These are phyloP conservation scores for Discostella stelligera DNA, from an alignment of 352 stramenopile species.

Conservation along the genomic window DNA sequence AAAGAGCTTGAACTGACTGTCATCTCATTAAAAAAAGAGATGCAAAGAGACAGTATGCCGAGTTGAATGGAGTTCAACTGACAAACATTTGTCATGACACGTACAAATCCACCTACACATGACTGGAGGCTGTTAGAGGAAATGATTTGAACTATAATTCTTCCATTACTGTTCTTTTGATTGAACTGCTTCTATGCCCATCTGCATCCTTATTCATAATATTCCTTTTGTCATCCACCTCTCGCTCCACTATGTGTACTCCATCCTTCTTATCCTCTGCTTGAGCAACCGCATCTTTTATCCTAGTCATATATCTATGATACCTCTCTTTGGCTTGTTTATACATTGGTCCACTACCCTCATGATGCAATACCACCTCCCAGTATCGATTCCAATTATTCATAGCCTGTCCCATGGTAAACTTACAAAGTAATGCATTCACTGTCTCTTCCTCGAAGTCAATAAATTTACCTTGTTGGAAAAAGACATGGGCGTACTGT, in stretches of 20 bases:
- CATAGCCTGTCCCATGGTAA: conserved; percentile 64
- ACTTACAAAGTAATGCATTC: conserved; percentile 65
- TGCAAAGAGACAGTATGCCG: no score
- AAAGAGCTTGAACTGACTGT: no score
- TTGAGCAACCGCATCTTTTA: conserved; percentile 30
- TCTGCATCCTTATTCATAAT: no score
- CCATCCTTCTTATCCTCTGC: conserved; percentile 17
- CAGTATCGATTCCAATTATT: conserved; percentile 75
- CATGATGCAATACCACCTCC: conserved; percentile 42
- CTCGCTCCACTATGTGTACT: not conserved
- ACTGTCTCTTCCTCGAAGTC: conserved; percentile 69
- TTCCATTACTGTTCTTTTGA: no score
- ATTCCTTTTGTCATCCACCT: not conserved
- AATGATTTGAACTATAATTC: no score
- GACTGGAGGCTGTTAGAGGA: no score
- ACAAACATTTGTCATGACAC: no score
- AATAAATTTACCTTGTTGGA: conserved; percentile 63
- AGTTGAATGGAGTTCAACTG: no score
- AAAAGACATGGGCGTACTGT: conserved; percentile 71
- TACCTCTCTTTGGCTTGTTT: conserved; percentile 36
- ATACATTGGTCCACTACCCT: not conserved
- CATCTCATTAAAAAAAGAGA: no score
- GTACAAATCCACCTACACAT: no score
- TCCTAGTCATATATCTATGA: conserved; percentile 39
- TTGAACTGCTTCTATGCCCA: no score